phyloP scores from a whole-genome alignment of 257 asterid species.

The Knoxia roxburghii region DNA sequence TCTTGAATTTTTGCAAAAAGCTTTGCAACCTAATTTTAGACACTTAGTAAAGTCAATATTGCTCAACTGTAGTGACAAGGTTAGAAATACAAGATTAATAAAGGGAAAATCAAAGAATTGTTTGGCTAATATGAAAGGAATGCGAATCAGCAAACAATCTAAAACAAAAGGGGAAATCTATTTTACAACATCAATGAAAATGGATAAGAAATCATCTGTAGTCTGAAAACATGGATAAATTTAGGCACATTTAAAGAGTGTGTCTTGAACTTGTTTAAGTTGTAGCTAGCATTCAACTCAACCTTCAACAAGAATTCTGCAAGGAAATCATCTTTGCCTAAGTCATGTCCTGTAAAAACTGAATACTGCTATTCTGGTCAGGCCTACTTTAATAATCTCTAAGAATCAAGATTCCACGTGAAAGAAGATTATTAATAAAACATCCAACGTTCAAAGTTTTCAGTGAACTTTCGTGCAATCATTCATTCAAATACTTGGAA shows the following conservation, averaged over 20 bases:
- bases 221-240: neutral
- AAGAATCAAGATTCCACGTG: neutral
- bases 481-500: too few species aligned
- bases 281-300: neutral
- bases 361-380: neutral
- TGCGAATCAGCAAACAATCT: neutral
- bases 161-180: neutral
- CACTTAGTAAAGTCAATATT: neutral
- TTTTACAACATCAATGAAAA: too few species aligned
- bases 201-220: neutral
- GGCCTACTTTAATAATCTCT: neutral
- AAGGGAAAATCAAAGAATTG: neutral
- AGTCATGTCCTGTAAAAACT: neutral
- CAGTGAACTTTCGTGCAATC: neutral
- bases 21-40: conserved; percentile 73
- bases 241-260: neutral
- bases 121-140: neutral
- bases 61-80: neutral
- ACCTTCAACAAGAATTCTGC: neutral
- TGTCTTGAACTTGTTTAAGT: neutral
- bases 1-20: conserved; percentile 91
- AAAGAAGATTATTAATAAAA: neutral
- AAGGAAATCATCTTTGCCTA: neutral
- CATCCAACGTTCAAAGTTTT: neutral
- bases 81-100: neutral